phyloP scores from a whole-genome alignment of 2,329 filamentous ascomycete genomes.

The Apiospora pterosperma region DNA sequence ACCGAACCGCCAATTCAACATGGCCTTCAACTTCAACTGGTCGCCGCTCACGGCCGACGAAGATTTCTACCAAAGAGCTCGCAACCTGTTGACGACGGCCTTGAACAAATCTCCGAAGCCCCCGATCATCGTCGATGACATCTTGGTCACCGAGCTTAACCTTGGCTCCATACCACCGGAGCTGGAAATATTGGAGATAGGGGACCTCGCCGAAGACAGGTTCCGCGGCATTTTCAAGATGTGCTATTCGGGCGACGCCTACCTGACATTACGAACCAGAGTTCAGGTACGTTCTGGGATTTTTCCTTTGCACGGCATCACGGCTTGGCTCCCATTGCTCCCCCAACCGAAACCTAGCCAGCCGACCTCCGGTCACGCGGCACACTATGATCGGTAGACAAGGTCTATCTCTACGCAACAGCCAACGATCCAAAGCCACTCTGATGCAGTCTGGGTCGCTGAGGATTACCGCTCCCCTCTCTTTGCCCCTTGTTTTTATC shows the following conservation, averaged over 20 bases:
- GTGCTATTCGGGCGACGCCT: constrained; percentile 95
- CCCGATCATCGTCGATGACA: constrained; percentile 98
- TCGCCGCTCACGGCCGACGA: constrained; percentile 96
- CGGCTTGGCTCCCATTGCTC: not conserved
- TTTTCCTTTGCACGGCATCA: constrained; percentile 7
- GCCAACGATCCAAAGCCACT: not conserved
- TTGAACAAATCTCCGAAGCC: constrained; percentile 98
- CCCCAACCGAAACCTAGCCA: not conserved
- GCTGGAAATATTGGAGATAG: constrained; percentile 95
- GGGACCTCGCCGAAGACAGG: constrained; percentile 92
- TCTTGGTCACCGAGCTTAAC: constrained; percentile 96
- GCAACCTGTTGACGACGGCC: constrained; percentile 89
- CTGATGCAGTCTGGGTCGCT: not conserved
- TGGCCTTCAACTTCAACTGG: constrained; percentile 99
- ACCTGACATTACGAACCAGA: constrained; percentile 88
- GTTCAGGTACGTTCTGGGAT: constrained; percentile 67
- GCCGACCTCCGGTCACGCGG: constrained; percentile 1
- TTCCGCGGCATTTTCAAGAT: constrained; percentile 99
- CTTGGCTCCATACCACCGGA: constrained; percentile 92
- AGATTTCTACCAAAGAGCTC: constrained; percentile 82
- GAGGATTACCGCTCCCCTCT: not conserved
- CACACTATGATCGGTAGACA: constrained; percentile 6
- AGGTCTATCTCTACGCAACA: not conserved
- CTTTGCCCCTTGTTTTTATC: constrained; percentile 6
- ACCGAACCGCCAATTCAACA: constrained; percentile 51